Conservation (phyloP, 2,329 filamentous ascomycete species). For the Alternaria metachromatica region DNA sequence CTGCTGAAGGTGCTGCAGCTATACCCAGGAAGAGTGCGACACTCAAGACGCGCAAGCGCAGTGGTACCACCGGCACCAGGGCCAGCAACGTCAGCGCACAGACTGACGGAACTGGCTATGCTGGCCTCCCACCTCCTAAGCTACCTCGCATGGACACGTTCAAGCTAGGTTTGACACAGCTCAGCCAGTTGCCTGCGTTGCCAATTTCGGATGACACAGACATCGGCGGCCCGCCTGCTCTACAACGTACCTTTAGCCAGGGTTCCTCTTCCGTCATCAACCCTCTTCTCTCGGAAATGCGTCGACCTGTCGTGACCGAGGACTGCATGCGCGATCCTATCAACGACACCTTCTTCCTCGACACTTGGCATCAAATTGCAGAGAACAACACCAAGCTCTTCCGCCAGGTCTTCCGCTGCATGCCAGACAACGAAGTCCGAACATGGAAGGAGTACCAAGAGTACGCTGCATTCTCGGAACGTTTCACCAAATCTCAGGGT, state of each 20-base stretch:
- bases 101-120: conserved; percentile 54
- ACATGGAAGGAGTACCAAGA: conserved; percentile 94
- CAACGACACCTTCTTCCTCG: conserved; percentile 79
- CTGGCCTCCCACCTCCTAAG: conserved; percentile 65
- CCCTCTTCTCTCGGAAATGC: conserved; percentile 68
- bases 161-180: conserved; percentile 70
- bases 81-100: conserved; percentile 39
- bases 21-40: conserved; percentile 58
- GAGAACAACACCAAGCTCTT: conserved; percentile 96
- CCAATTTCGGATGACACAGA: conserved; percentile 79
- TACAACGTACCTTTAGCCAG: conserved; percentile 59
- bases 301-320: conserved; percentile 75
- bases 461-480: conserved; percentile 76
- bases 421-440: conserved; percentile 93
- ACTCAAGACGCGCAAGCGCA: conserved; percentile 36
- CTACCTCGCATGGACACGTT: conserved; percentile 67
- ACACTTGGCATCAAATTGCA: conserved; percentile 86
- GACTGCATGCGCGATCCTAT: conserved; percentile 96
- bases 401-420: conserved; percentile 91
- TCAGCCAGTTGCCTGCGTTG: conserved; percentile 73
- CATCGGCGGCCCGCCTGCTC: conserved; percentile 73
- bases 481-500: conserved; percentile 73
- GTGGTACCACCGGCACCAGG: conserved; percentile 41
- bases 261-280: conserved; percentile 59
- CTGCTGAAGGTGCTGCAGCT: conserved; percentile 61